Percentiles rank a stretch among this genome's conserved stretches.
These are phyloP conservation scores for Cavenderia fasciculata DNA, from an alignment of 78 protist species.

Conservation along the genomic window DNA sequence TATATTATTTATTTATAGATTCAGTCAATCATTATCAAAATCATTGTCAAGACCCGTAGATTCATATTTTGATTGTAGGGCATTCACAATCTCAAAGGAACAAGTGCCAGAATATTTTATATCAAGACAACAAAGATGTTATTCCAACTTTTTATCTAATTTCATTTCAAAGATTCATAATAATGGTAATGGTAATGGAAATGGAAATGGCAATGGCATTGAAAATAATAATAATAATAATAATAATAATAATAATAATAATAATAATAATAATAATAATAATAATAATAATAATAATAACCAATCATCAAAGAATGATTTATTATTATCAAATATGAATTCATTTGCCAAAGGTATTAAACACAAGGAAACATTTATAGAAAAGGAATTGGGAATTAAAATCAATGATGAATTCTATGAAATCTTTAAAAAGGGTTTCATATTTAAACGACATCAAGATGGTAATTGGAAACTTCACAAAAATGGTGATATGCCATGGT, in stretches of 20 bases:
- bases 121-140: slow-evolving; percentile 30
- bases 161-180: background rate
- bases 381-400: background rate
- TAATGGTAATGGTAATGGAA: background rate
- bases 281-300: slow-evolving; percentile 1
- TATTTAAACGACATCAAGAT: too few species aligned
- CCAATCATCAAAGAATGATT: background rate
- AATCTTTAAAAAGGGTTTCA: too few species aligned
- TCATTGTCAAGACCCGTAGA: background rate
- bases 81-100: background rate
- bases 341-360: background rate
- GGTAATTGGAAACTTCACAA: too few species aligned
- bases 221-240: background rate
- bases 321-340: background rate
- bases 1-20: too few species aligned
- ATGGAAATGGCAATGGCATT: background rate
- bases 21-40: background rate
- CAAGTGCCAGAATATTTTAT: slow-evolving; percentile 9
- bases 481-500: too few species aligned
- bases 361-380: background rate
- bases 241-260: slow-evolving; percentile 7
- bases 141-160: slow-evolving; percentile 1
- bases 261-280: slow-evolving; percentile 11
- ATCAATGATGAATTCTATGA: too few species aligned
- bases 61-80: slow-evolving; percentile 15